Evolutionary conservation across 331 rosid species (phyloP), one percentile per base, ranked within the genome.

Genomic region (Acacia concinna): DNA sequence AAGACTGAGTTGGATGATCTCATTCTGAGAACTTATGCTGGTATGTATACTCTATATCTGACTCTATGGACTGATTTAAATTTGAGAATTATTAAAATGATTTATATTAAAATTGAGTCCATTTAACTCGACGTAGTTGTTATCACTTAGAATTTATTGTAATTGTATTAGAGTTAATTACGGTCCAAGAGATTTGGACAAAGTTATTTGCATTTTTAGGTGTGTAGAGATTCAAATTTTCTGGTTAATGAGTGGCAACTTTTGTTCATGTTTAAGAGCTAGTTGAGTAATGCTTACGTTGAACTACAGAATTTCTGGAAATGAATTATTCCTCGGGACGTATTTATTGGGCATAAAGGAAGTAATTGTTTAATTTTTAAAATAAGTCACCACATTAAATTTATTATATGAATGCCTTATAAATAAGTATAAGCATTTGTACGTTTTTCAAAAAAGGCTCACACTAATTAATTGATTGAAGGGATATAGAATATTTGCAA

Each of bases 1-100:
- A 96, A 96, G 91, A 78, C 73, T 66, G 99, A 96, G 80, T 93
- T 96, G 43, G 99, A 96, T 86, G 89, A 93, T 52, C 99, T 96
- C 81, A 96, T 96, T 74, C 96, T 86, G 69, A 93, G 97, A 31
- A 91, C 98, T 54, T 88, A 87, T 79, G 77, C 85, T 86, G 93
- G 94, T 85, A 64, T 51, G 59, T 9, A 10, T 8, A n/a, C n/a
- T n/a, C n/a, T n/a, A 23, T 23, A 9, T n/a, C 2, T 57, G 0
- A 10, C 1, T 12, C 6, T 59, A 25, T 28, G 0, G 11, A 51
- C 1, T 54, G 7, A 54, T 56, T 54, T 54, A 54, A 14, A 54
- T 54, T 23, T 23, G 4, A 5, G 10, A 51, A 51, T 51, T 51
- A 5, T 51, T 51, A 51, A 5, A 51, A 20, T 51, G 18, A 51